These are phyloP conservation scores for Orbilia quercus DNA, from an alignment of 2,329 filamentous ascomycete genomes.

Conservation along the genomic window DNA sequence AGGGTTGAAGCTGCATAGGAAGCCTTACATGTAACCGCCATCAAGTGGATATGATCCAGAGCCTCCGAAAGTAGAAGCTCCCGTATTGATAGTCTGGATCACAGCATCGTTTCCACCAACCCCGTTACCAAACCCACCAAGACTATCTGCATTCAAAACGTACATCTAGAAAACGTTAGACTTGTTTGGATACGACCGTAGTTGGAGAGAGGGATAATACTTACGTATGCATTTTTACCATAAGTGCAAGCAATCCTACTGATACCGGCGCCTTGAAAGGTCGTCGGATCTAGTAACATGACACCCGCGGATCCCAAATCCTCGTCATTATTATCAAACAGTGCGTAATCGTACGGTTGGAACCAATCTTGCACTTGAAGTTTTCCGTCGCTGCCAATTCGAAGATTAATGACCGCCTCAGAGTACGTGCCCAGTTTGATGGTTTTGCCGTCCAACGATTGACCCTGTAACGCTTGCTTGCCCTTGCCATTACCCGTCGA, in stretches of 20 bases:
- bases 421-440: slow-evolving; percentile 56
- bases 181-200: too few relatives aligned
- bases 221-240: slow-evolving; percentile 65
- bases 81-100: slow-evolving; percentile 65
- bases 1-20: too few relatives aligned
- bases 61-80: slow-evolving; percentile 66
- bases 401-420: slow-evolving; percentile 63
- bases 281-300: slow-evolving; percentile 64
- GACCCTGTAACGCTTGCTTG: slow-evolving; percentile 29
- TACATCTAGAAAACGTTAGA: slow-evolving; percentile 59
- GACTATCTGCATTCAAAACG: slow-evolving; percentile 61
- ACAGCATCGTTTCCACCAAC: slow-evolving; percentile 63
- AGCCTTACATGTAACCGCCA: slow-evolving; percentile 67
- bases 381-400: slow-evolving; percentile 62
- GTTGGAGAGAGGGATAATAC: too few relatives aligned
- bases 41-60: slow-evolving; percentile 67
- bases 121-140: slow-evolving; percentile 61
- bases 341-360: slow-evolving; percentile 66
- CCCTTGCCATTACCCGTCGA: slow-evolving; percentile 58
- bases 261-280: slow-evolving; percentile 59
- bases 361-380: slow-evolving; percentile 68
- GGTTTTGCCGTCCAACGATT: slow-evolving; percentile 38
- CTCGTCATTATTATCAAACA: slow-evolving; percentile 41
- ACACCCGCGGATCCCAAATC: slow-evolving; percentile 66
- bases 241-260: slow-evolving; percentile 62